Evolutionary conservation across 225 moss, liverwort and hornwort species (phyloP), one percentile per base, ranked within the genome.

Genomic region (Takakia lepidozioides): DNA sequence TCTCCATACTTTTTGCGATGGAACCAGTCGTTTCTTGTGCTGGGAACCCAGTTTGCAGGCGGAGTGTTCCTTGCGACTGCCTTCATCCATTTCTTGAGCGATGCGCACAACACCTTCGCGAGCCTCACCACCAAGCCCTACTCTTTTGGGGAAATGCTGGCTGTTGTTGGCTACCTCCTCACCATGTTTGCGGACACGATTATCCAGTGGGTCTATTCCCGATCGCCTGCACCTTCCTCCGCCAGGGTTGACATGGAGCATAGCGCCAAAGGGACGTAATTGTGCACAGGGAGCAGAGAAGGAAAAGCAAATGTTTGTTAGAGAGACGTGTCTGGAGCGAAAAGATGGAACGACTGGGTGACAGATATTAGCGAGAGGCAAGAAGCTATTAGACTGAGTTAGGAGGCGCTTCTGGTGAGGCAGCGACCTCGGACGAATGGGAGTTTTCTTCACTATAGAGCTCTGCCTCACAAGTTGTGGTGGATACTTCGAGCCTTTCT

Each of bases 41-140:
- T 89, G 51, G 93, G 89, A 1, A 95, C 83, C 38, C 86, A 95
- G 68, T 89, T 84, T 25, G 89, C 89, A 0, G 84, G 70, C 5
- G 89, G 93, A 0, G 82, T 95, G 42, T 95, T 95, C 55, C 54
- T 95, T 42, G 82, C 86, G 8, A 89, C 93, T 0, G 81, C 93
- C 0, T 56, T 93, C 76, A 78, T 95, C 17, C 93, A 95, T 47
- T 95, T 95, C 55, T 70, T 95, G 19, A 48, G 64, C 0, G 82
- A 80, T 52, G 69, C 86, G 27, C 78, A 86, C 22, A 42, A 58
- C 0, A 69, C 76, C 2, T 95, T 95, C 29, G 10, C 23, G 10
- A 25, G 9, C 0, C 60, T 67, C n/a, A 70, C 56, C 6, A 53
- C 73, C 4, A 48, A 38, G 0, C 1, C 8, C 1, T 89, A 93